A percentile compares a stretch with the other conserved stretches of the same genome.
Conservation (phyloP, 2,329 filamentous ascomycete genomes). For the Penicillium sp. region DNA sequence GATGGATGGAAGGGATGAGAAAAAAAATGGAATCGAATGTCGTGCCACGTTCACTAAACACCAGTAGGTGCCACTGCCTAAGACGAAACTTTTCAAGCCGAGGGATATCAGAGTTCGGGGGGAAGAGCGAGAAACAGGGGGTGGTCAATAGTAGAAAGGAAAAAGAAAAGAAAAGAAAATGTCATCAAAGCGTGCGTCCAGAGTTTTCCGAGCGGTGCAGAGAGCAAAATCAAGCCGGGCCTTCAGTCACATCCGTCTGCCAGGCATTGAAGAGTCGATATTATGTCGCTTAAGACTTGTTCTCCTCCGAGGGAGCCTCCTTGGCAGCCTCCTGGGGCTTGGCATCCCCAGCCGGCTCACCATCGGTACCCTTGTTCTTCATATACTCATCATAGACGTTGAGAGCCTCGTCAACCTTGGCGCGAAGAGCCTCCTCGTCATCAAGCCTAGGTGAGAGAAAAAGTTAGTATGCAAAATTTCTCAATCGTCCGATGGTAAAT, state of each 20-base stretch:
- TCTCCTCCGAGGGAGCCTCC: conserved; percentile 45
- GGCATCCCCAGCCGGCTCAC: conserved; percentile 42
- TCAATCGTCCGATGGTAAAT: not conserved
- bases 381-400: conserved; percentile 98
- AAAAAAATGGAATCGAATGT: conserved; percentile 26
- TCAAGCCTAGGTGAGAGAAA: conserved; percentile 67
- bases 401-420: conserved; percentile 97
- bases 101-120: conserved; percentile 45
- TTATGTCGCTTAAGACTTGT: conserved; percentile 40
- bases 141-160: conserved; percentile 22
- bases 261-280: conserved; percentile 23
- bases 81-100: conserved; percentile 44
- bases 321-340: conserved; percentile 49
- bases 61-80: conserved; percentile 36
- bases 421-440: conserved; percentile 82
- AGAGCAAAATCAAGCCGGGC: conserved; percentile 13
- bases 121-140: conserved; percentile 22
- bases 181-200: conserved; percentile 42
- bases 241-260: conserved; percentile 9
- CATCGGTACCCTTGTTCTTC: conserved; percentile 69
- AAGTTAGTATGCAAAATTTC: not conserved
- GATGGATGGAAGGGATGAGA: conserved; percentile 4
- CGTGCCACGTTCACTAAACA: conserved; percentile 35
- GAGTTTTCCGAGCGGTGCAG: conserved; percentile 30
- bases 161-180: conserved; percentile 26